phyloP scores from a whole-genome alignment of 352 stramenopile genomes.

The Pythium aristosporum region DNA sequence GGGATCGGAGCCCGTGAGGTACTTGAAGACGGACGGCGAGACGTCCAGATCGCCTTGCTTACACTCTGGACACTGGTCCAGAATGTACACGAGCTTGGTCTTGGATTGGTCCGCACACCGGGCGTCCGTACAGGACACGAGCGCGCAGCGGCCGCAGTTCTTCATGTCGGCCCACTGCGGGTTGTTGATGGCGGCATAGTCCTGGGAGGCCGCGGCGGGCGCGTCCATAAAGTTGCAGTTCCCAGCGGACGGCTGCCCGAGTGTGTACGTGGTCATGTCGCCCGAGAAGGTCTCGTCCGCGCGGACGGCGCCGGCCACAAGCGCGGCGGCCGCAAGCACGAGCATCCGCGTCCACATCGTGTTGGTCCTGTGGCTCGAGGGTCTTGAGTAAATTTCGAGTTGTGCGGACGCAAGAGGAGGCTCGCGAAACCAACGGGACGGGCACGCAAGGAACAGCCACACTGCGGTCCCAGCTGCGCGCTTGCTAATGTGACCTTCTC shows the following conservation, averaged over 20 bases:
- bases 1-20: constrained; percentile 32
- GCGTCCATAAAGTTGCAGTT: constrained; percentile 73
- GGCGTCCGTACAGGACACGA: constrained; percentile 43
- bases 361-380: background rate
- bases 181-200: constrained; percentile 69
- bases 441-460: background rate
- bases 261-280: constrained; percentile 31
- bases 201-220: constrained; percentile 27
- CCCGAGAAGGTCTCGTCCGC: constrained; percentile 18
- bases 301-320: background rate
- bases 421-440: background rate
- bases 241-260: constrained; percentile 20
- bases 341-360: background rate
- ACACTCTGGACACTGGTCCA: constrained; percentile 69
- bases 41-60: constrained; percentile 55
- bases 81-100: constrained; percentile 60
- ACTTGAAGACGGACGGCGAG: constrained; percentile 40
- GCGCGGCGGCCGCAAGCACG: background rate
- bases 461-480: background rate
- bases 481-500: constrained; percentile 13
- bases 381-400: background rate
- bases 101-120: constrained; percentile 30
- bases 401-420: background rate
- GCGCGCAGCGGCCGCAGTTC: constrained; percentile 43
- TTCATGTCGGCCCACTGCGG: constrained; percentile 49